Evolutionary conservation across 371 early-diverging fungal species (phyloP), one percentile per base, ranked within the genome.

Genomic region (Rhizopus delemar): DNA sequence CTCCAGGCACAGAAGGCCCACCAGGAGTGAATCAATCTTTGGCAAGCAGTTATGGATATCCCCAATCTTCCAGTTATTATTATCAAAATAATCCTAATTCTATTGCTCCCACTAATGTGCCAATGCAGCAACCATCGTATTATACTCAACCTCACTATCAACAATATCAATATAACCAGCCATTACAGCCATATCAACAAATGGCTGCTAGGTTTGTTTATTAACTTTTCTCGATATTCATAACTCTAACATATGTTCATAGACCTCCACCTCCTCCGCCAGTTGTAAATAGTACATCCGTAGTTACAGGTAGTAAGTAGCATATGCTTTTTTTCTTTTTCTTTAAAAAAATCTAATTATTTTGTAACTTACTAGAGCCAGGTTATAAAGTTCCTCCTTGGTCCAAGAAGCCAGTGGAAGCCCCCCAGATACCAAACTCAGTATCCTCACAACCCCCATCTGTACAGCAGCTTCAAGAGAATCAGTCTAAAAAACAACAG

Each of bases 301-400:
- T 46, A 48, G 12, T 46, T 63, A 41, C 36, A 41, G 45, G 53
- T 56, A 66, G 61, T 46, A 36, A 63, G 56, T 35, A 15, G 7
- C 28, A 29, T 8, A 2, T 12, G 16, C 5, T 22, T 29, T 48
- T 8, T 46, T 29, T 46, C 12, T 41, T 13, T 43, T 43, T 43
- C 5, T n/a, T n/a, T 43, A 9, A 2, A 8, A 8, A 22, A 22
- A 22, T 22, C 29, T 39, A 15, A 53, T 15, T 9, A 38, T 36
- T 53, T 22, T 6, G 5, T 48, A 22, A 22, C 22, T 36, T 16
- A 11, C 1, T 53, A 62, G 63, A 51, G 39, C 46, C 57, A 12
- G 48, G 22, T 35, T 29, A 31, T 8, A 63, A 46, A n/a, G 16
- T 57, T 52, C 63, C 63, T 36, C 63, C 63, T 28, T 63, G 63